Base-by-base conservation (phyloP, 2,329 filamentous ascomycete genomes). In the Alternaria rosae region DNA sequence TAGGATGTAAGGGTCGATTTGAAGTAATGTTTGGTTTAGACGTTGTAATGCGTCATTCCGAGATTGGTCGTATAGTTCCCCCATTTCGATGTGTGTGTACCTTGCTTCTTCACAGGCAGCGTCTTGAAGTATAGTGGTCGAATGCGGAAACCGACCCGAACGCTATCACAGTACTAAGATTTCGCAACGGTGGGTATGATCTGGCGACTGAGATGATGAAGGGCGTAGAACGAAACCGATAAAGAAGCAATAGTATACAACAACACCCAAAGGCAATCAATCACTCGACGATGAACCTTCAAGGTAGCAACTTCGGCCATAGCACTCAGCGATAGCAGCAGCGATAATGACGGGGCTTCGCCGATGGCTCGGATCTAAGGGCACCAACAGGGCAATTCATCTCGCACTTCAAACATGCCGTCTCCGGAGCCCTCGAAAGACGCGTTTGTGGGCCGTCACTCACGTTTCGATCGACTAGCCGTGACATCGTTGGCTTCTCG, bases 361-460 rank as follows among this genome's bases (percentile, higher is more conserved):
- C 75, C 69, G 73, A 77, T 76, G 70, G 38, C 67, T 78, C 75
- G 75, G 76, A 77, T 76, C 75, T 77, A 74, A 74, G 47, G 41
- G 8, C 25, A 63, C 54, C 43, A 54, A 44, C 13, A 25, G 21
- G 30, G 20, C 44, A 59, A 42, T 45, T n/a, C 42, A 23, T 47
- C 25, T 59, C 60, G 35, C 25, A 43, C 59, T 59, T 60, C 55
- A 58, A 60, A 56, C 56, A 55, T 11, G 35, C 59, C 32, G 41
- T 38, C 47, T 48, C 52, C 41, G 56, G 50, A 61, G 43, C 44
- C 53, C 60, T 59, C 44, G 58, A 38, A 52, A 57, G 42, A 60
- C 54, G n/a, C 54, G 28, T 28, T 21, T 44, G 62, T 55, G 44
- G 30, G 51, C 44, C 47, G 6, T 23, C 30, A 58, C 35, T 51